A percentile compares a stretch with the other conserved stretches of the same genome.
Evolutionary conservation across 352 stramenopile species (phyloP).

Genomic region (Pythium plurisporium): DNA sequence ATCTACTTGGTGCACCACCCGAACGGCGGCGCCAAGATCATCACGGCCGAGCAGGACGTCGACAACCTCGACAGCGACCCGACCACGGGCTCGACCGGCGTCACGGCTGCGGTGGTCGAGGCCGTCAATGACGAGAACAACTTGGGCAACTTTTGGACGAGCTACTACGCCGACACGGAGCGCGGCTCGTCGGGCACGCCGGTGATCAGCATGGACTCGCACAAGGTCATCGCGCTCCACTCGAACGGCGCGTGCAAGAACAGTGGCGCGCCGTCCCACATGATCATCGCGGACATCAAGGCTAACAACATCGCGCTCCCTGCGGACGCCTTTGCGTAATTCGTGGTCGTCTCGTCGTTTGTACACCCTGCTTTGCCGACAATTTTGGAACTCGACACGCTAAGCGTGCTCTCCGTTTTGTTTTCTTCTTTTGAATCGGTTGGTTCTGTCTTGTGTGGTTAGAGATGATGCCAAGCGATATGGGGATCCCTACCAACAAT

Average conservation of each 20-base stretch:
- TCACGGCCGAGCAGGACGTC: conserved; percentile 26
- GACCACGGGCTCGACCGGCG: conserved; percentile 14
- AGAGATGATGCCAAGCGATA: too few species aligned
- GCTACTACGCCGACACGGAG: conserved; percentile 35
- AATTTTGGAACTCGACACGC: conserved; percentile 1
- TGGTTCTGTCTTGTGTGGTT: too few species aligned
- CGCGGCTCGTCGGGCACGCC: conserved; percentile 28
- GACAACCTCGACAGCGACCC: conserved; percentile 30
- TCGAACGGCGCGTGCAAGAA: conserved; percentile 30
- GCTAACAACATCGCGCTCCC: conserved; percentile 31
- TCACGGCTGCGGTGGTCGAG: conserved; percentile 16
- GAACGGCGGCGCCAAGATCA: conserved; percentile 29
- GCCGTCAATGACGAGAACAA: conserved; percentile 25
- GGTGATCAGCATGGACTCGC: conserved; percentile 20
- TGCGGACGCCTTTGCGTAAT: conserved; percentile 33
- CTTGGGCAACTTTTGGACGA: conserved; percentile 23
- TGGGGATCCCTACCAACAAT: too few species aligned
- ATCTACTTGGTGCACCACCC: conserved; percentile 33
- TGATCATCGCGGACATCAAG: conserved; percentile 36
- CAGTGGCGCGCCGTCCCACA: conserved; percentile 29
- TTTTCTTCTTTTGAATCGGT: too few species aligned
- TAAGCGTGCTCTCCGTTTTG: neutral
- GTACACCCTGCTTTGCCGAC: too few species aligned
- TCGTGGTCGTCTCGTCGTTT: neutral
- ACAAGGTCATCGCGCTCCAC: conserved; percentile 31